Conservation (phyloP, 371 early-diverging fungal species). For the Mortierella sp. region DNA sequence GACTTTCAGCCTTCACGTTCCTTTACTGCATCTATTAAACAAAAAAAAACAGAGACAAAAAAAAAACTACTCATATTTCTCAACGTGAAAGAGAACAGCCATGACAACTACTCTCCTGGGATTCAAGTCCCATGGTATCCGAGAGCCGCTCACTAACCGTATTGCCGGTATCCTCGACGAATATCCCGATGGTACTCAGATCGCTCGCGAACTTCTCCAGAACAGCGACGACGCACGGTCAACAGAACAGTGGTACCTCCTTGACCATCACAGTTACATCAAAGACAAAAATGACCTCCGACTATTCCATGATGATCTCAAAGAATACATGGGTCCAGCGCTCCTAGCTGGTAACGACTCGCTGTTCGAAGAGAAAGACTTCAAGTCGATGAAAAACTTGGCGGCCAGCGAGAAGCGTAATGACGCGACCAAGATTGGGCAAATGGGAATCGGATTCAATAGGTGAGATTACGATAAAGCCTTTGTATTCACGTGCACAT, state of each 20-base stretch:
- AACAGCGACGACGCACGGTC: slow-evolving; percentile 58
- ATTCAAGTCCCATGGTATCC: slow-evolving; percentile 16
- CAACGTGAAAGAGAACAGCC: too few species aligned
- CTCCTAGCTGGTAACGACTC: slow-evolving; percentile 52
- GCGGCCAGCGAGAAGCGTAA: slow-evolving; percentile 48
- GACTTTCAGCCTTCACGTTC: too few species aligned
- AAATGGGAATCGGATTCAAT: slow-evolving; percentile 53
- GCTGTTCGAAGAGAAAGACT: slow-evolving; percentile 38
- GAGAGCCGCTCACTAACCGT: slow-evolving; percentile 49
- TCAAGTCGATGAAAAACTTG: slow-evolving; percentile 40
- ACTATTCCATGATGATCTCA: slow-evolving; percentile 19
- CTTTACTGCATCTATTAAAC: too few species aligned
- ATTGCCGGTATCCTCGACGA: slow-evolving; percentile 54
- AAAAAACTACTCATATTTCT: too few species aligned
- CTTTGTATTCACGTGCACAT: too few species aligned
- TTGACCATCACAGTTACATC: slow-evolving; percentile 47
- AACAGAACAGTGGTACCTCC: slow-evolving; percentile 52
- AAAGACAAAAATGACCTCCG: not conserved
- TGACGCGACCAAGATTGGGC: slow-evolving; percentile 50
- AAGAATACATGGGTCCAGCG: slow-evolving; percentile 56
- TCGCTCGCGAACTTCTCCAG: slow-evolving; percentile 56
- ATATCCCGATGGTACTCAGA: slow-evolving; percentile 58
- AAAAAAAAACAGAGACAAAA: too few species aligned
- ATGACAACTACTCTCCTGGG: not conserved
- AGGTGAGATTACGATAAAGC: slow-evolving; percentile 16